These are phyloP conservation scores for Zoysia matrella DNA, from an alignment of 202 grass and related monocot species.

Conservation along the genomic window DNA sequence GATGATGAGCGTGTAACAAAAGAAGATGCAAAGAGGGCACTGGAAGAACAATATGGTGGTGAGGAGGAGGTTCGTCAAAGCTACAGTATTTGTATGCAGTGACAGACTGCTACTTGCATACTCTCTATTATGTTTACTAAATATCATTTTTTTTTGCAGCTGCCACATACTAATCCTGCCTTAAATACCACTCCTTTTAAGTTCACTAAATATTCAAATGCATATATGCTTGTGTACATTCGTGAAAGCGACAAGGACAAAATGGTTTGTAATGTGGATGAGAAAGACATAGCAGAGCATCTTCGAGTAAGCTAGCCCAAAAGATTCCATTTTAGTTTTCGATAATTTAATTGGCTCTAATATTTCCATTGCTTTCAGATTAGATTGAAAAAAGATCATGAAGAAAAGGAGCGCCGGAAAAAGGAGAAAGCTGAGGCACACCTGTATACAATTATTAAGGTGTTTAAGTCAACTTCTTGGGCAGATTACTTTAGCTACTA, in stretches of 20 bases:
- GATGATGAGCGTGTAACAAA: slow-evolving; percentile 98
- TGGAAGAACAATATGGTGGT: slow-evolving; percentile 98
- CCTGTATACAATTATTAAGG: slow-evolving; percentile 86
- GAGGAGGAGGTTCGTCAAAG: slow-evolving; percentile 77
- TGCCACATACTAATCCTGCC: slow-evolving; percentile 89
- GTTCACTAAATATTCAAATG: slow-evolving; percentile 94
- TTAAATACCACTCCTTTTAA: slow-evolving; percentile 93
- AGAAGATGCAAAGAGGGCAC: slow-evolving; percentile 82
- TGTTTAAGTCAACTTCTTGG: slow-evolving; percentile 37
- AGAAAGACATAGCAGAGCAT: slow-evolving; percentile 93
- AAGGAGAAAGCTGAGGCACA: slow-evolving; percentile 96
- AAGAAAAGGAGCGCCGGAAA: slow-evolving; percentile 92
- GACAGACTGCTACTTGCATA: slow-evolving; percentile 2
- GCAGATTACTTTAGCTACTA: neutral
- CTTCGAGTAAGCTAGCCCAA: slow-evolving; percentile 67
- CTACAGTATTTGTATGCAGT: slow-evolving; percentile 18
- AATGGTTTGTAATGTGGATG: slow-evolving; percentile 92
- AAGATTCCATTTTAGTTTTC: slow-evolving; percentile 13
- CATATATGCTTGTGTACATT: slow-evolving; percentile 99
- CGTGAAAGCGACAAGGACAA: slow-evolving; percentile 97
- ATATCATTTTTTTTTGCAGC: slow-evolving; percentile 58
- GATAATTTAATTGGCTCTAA: slow-evolving; percentile 42
- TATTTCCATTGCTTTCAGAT: slow-evolving; percentile 58
- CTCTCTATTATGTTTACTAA: neutral
- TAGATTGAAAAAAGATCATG: slow-evolving; percentile 92